Base-by-base conservation (phyloP, 2,329 filamentous ascomycete species). In the Sarocladiaceae sp. region DNA sequence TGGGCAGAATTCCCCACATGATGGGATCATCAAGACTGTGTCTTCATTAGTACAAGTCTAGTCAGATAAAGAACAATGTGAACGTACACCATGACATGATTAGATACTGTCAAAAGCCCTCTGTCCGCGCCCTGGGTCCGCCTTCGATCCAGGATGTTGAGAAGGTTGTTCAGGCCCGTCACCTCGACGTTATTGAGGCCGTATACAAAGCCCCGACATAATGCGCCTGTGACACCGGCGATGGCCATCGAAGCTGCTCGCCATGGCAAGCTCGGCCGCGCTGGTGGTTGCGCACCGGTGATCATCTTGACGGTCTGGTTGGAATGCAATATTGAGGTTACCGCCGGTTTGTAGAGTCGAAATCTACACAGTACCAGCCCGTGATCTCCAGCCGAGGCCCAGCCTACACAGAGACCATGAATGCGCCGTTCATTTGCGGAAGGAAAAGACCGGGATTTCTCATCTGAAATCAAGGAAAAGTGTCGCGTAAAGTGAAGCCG, bases 1-100 rank as follows among this genome's bases (percentile, higher is more conserved):
- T 68, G 1, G 94, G 94, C 3, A 99, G 73, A 31, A 90, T 82
- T 17, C 93, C 94, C 93, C 93, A 99, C 60, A 97, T 84, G 54
- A 97, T 72, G 23, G 94, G 94, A 71, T 99, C 94, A 70, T 99
- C 94, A 60, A 97, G 73, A 54, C 93, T 97, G 66, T 31, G 18
- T n/a, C 49, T 17, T 53, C 18, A 53, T 62, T 23, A 48, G 42
- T 49, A 17, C 26, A 25, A 31, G 17, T 31, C 23, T 39, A 60
- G 56, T 18, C 35, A 20, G 17, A 35, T 7, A 7, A 23, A 40
- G 10, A 22, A 10, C 12, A 37, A 28, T 11, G 25, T 5, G 18
- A 36, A 57, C 63, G 55, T 65, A 73, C 71, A 73, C 70, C 18
- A 65, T 68, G 50, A 72, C 66, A 54, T 73, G 71, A 39, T 73